Evolutionary conservation across 169 alveolate genomes (phyloP), one percentile per base, ranked within the genome.

Genomic region (Cryptosporidium viatorum): DNA sequence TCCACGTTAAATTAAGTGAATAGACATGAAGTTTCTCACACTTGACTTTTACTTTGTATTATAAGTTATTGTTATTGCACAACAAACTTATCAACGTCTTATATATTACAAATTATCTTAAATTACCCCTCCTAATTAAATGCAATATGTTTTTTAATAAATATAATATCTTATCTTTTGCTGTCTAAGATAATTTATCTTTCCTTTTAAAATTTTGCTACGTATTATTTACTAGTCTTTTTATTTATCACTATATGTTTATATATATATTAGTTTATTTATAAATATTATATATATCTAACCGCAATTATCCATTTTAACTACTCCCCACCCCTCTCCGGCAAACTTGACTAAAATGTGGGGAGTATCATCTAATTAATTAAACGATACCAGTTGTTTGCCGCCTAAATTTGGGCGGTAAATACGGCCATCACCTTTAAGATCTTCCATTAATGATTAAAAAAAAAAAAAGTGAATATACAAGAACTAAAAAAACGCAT

Each of bases 11-110:
- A 33, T 65, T 65, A 33, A 29, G 71, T 29, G 18, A 65, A 33
- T 65, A 65, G 71, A 65, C 71, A 65, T 65, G 71, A 65, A 33
- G 29, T 10, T 65, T 65, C 71, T 65, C 71, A 65, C 71, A 65
- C 71, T 65, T 65, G 71, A 33, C 71, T 60, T 60, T 60, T 60
- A 3, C 55, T 48, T 48, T 65, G 10, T 65, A 33, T 35, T 33
- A 65, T 23, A 21, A 48, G 35, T 50, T 5, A 29, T 50, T 50
- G 26, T 10, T 71, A 37, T 43, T 70, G 85, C 85, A 71, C 3
- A 71, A 69, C 41, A 71, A 50, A 12, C 23, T 4, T 50, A 71
- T 50, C n/a, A 50, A 21, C 85, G 50, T 55, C 69, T 71, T 45
- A 23, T 50, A 48, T 29, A 50, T 50, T 23, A 35, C 33, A 14